Evolutionary conservation across 2,329 filamentous ascomycete species (phyloP).

Genomic region (Didymellaceae sp.): DNA sequence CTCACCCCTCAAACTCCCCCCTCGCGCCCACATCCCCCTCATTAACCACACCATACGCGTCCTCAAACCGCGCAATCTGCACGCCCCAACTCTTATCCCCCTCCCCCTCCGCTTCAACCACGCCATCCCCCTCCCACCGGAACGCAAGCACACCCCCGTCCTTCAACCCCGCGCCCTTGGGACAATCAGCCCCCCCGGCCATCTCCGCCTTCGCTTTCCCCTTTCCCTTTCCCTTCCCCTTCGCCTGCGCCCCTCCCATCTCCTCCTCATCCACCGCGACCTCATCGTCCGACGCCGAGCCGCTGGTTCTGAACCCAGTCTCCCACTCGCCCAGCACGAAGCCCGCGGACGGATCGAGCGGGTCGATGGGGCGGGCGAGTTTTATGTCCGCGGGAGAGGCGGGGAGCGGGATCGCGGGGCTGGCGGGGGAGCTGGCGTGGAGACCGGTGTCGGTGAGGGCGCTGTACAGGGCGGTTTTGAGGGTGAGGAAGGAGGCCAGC

Average conservation of each 20-base stretch:
- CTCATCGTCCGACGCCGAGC: conserved; percentile 34
- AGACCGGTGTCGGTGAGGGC: conserved; percentile 51
- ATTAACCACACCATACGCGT: conserved; percentile 45
- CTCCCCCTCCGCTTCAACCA: conserved; percentile 19
- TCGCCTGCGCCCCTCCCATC: neutral
- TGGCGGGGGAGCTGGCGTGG: conserved; percentile 33
- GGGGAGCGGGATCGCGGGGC: conserved; percentile 49
- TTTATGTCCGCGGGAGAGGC: conserved; percentile 47
- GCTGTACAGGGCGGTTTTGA: conserved; percentile 52
- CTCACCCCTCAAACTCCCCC: conserved; percentile 41
- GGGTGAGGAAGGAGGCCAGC: conserved; percentile 47
- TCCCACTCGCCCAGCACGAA: conserved; percentile 50
- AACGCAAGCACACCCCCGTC: conserved; percentile 48
- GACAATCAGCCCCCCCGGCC: conserved; percentile 30
- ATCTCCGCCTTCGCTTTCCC: conserved; percentile 13
- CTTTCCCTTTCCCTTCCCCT: conserved; percentile 40
- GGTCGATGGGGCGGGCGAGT: conserved; percentile 51
- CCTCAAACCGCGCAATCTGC: conserved; percentile 45
- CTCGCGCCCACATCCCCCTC: conserved; percentile 40
- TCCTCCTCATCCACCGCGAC: conserved; percentile 44
- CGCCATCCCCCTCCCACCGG: conserved; percentile 41
- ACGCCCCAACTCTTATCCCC: conserved; percentile 42
- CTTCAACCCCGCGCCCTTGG: conserved; percentile 45
- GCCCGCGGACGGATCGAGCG: conserved; percentile 49
- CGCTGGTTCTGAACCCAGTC: too few species aligned